phyloP scores from a whole-genome alignment of 2,329 filamentous ascomycete species.

The Pseudogymnoascus sp. region DNA sequence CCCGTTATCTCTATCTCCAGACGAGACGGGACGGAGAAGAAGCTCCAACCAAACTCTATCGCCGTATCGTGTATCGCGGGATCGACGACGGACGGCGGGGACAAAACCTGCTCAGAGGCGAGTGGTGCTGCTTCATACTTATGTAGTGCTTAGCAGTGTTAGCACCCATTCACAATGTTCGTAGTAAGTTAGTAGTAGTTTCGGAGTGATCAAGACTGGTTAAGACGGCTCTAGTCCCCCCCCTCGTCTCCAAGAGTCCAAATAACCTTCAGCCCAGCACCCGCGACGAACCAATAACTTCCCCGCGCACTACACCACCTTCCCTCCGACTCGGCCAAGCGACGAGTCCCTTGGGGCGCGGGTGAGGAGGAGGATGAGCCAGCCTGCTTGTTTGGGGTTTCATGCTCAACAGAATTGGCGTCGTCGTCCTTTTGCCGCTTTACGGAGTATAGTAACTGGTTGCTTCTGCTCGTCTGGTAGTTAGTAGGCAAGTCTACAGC shows the following conservation, averaged over 20 bases:
- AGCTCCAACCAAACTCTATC: slow-evolving; percentile 7
- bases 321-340: background rate
- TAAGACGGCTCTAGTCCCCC: background rate
- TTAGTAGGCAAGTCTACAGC: background rate
- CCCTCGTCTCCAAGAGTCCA: background rate
- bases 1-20: background rate
- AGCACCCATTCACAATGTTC: background rate
- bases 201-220: background rate
- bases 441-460: background rate
- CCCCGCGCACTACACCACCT: background rate
- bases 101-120: background rate
- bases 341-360: background rate
- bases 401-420: no score
- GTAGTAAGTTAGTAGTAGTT: background rate
- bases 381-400: background rate
- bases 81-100: background rate
- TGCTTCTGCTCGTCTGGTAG: no score
- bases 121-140: background rate
- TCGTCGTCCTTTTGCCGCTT: background rate
- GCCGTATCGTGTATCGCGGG: background rate
- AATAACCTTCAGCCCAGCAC: background rate
- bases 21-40: background rate
- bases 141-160: background rate
- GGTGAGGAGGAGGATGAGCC: background rate
- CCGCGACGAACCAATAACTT: background rate